phyloP scores from a whole-genome alignment of 495 filamentous ascomycete species.

The Penicillium flavigenum region DNA sequence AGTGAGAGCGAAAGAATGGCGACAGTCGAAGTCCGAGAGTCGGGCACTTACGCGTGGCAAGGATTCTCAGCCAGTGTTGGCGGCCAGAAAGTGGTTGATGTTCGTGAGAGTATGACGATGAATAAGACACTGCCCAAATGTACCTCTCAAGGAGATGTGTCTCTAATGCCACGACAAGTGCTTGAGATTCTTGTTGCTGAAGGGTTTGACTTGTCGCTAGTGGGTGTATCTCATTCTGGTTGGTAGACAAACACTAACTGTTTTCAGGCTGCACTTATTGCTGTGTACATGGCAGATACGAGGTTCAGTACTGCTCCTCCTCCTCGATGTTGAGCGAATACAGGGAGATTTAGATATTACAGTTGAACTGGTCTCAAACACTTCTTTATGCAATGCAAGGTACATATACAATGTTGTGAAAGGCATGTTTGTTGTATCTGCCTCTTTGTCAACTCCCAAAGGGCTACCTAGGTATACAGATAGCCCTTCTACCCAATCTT shows the following conservation, averaged over 20 bases:
- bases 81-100: conserved; percentile 18
- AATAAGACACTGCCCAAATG: conserved; percentile 9
- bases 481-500: background rate
- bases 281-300: conserved; percentile 6
- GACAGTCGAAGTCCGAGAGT: conserved; percentile 9
- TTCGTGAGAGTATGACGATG: conserved; percentile 22
- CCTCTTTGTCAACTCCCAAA: background rate
- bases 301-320: conserved; percentile 8
- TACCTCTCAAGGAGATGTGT: background rate
- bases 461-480: no score
- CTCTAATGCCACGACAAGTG: conserved; percentile 7
- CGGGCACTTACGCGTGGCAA: background rate
- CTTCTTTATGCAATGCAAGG: background rate
- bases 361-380: background rate
- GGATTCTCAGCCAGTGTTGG: conserved; percentile 6
- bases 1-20: conserved; percentile 15
- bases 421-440: background rate
- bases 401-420: background rate
- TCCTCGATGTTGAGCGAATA: background rate
- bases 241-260: background rate
- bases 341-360: background rate
- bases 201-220: conserved; percentile 20
- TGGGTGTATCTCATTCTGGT: background rate
- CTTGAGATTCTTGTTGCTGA: conserved; percentile 22
- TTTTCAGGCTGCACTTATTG: conserved; percentile 2